Evolutionary conservation across 2,329 filamentous ascomycete species (phyloP), one percentile per base, ranked within the genome.

Genomic region (Dothidotthia symphoricarpi): DNA sequence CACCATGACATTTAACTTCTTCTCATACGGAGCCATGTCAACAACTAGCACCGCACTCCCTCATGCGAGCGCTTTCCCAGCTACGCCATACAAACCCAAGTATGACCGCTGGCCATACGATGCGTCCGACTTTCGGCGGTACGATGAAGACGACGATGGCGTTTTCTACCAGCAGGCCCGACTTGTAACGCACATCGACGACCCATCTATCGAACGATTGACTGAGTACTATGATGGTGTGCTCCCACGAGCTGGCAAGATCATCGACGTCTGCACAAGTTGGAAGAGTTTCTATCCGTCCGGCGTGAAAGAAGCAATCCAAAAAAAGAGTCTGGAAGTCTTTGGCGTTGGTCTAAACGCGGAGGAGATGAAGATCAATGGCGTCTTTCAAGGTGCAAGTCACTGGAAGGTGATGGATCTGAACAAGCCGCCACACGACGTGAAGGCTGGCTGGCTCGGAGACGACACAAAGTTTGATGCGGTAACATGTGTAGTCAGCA

Each of bases 171-270:
- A 47, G 17, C 48, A 63, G 13, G 70, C 75, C 1, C 68, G 74
- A 12, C 74, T 76, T 44, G 74, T 77, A 1, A 75, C 75, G 9
- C 75, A 78, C 41, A 77, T 78, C 48, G 75, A 77, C 47, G 71
- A 75, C 28, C 61, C 67, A 4, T 73, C 74, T 0, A 75, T 77
- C 34, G 52, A 55, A 3, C 58, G 64, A 0, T 51, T 78, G 2
- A 59, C 65, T 16, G 43, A 54, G 2, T 78, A 78, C 57, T 78
- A 77, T 51, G 56, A 57, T n/a, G 45, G 47, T 0, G 62, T 61
- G 1, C 57, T 78, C 3, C 73, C 74, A 1, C 43, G 43, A 3
- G 57, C 53, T 30, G 70, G 73, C 1, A 56, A 51, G 1, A 67
- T 77, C 0, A 45, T 78, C 9, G 75, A 78, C 41, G 64, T 77